phyloP scores from a whole-genome alignment of 192 early-diverging fungal genomes.

The Hyaloraphidium curvatum region DNA sequence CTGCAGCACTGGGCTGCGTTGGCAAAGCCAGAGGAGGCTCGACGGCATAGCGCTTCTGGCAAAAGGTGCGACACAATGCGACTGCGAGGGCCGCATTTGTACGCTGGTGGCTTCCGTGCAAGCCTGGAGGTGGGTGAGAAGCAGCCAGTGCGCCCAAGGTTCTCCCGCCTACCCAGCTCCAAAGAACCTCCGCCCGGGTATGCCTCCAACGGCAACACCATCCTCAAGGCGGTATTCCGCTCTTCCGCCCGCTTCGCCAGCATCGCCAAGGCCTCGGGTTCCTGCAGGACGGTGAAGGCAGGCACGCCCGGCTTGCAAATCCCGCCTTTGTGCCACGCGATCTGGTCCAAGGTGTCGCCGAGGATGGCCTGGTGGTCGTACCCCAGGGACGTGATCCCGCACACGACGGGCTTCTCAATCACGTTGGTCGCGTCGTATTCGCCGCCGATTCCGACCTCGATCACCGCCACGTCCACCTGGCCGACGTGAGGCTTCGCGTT shows the following conservation, averaged over 20 bases:
- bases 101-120: background rate
- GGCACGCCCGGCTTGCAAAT: slow-evolving; percentile 59
- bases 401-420: slow-evolving; percentile 46
- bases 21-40: slow-evolving; percentile 35
- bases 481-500: background rate
- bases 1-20: slow-evolving; percentile 43
- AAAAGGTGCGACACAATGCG: background rate
- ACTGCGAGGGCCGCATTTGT: slow-evolving; percentile 3
- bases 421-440: slow-evolving; percentile 73
- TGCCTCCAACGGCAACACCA: background rate
- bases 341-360: slow-evolving; percentile 50
- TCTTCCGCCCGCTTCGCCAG: slow-evolving; percentile 50
- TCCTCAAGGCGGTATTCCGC: slow-evolving; percentile 12
- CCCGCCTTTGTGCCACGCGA: slow-evolving; percentile 72
- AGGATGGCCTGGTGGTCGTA: slow-evolving; percentile 51
- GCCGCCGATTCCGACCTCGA: slow-evolving; percentile 72
- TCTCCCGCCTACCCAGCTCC: background rate
- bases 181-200: background rate
- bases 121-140: background rate
- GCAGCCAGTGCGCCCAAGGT: background rate
- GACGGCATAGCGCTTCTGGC: background rate
- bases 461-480: slow-evolving; percentile 51
- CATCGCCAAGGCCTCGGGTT: slow-evolving; percentile 38
- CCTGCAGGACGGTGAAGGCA: slow-evolving; percentile 50
- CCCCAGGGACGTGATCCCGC: slow-evolving; percentile 60